phyloP scores from a whole-genome alignment of 139 green algal genomes.

The Bryopsis sp. region DNA sequence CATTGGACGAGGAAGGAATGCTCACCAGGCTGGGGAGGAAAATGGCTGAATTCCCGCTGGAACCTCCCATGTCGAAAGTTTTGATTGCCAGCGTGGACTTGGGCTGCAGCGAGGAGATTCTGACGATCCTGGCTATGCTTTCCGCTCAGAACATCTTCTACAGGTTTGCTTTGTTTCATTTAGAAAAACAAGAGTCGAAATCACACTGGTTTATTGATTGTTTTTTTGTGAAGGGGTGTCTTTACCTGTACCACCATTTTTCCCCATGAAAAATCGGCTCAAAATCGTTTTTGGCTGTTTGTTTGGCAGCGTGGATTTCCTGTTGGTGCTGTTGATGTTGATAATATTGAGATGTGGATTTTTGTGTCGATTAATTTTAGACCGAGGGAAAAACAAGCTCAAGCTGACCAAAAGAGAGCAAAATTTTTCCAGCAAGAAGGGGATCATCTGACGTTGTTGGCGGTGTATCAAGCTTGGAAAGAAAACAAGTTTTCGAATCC shows the following conservation, averaged over 20 bases:
- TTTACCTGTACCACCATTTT: no score
- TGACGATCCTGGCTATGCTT: conserved; percentile 97
- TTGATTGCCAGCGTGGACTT: conserved; percentile 95
- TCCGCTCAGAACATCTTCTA: conserved; percentile 94
- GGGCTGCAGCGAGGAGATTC: conserved; percentile 90
- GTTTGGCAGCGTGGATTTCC: conserved; percentile 1
- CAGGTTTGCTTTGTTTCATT: no score
- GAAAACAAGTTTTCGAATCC: conserved; percentile 79
- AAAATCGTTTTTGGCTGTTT: neutral
- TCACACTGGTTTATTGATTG: no score
- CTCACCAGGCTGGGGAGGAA: conserved; percentile 93
- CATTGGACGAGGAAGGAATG: conserved; percentile 83
- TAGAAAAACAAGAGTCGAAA: no score
- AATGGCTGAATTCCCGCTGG: conserved; percentile 98
- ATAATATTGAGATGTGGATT: no score
- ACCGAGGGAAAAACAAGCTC: conserved; percentile 15
- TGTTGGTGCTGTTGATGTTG: no score
- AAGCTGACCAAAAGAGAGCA: conserved; percentile 86
- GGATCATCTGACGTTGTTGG: conserved; percentile 94
- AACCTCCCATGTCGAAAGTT: conserved; percentile 93
- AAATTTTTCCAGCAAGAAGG: conserved; percentile 96
- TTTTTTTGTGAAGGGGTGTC: no score
- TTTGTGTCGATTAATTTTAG: neutral
- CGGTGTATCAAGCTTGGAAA: conserved; percentile 97
- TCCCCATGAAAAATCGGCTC: no score